Conservation (phyloP, 2,329 filamentous ascomycete genomes). For the Curvularia lunata region DNA sequence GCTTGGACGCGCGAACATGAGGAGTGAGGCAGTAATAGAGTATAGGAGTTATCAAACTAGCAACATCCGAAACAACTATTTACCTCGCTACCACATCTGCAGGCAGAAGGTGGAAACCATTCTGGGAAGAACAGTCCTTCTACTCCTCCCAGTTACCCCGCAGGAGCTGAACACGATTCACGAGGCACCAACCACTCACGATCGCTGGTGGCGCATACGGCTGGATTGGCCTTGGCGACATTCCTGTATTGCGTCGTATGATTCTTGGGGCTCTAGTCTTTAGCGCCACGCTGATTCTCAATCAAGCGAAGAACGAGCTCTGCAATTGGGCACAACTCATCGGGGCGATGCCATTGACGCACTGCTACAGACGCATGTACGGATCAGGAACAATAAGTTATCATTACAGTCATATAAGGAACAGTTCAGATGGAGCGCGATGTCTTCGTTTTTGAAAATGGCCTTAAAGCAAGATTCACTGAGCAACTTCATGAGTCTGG, state of each 20-base stretch:
- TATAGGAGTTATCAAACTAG: neutral
- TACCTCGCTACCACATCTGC: neutral
- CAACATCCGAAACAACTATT: neutral
- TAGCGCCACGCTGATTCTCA: too few relatives aligned
- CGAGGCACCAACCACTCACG: constrained; percentile 17
- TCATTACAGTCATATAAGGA: neutral
- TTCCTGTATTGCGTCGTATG: constrained; percentile 9
- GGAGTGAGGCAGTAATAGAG: neutral
- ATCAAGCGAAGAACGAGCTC: neutral
- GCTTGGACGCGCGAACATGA: neutral
- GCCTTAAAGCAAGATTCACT: too few relatives aligned
- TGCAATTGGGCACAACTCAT: neutral
- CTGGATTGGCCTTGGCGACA: constrained; percentile 17
- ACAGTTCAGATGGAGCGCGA: neutral
- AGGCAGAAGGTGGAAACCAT: too few relatives aligned
- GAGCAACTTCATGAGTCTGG: neutral
- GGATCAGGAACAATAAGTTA: neutral
- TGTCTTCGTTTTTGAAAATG: neutral
- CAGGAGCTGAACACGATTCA: constrained; percentile 24
- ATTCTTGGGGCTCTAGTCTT: neutral
- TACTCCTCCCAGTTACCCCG: constrained; percentile 17
- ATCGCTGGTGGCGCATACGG: constrained; percentile 26
- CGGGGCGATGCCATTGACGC: neutral
- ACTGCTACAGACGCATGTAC: neutral
- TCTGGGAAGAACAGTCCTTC: neutral